A percentile compares a stretch with the other conserved stretches of the same genome.
Conservation (phyloP, 768 basidiomycete genomes). For the Trametes sanguinea region DNA sequence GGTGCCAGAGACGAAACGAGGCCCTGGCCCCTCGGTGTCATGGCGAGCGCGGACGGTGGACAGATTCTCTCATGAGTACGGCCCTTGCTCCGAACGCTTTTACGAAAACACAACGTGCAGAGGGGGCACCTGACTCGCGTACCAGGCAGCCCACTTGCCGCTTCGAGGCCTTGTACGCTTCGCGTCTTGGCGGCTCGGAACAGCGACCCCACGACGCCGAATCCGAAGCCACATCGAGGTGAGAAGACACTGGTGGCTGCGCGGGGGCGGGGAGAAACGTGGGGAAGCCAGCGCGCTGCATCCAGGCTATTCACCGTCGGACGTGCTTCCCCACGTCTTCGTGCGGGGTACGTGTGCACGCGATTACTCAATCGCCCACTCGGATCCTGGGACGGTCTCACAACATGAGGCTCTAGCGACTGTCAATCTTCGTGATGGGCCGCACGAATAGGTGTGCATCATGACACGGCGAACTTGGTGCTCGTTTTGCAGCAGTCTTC, state of each 20-base stretch:
- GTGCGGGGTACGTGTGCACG: slow-evolving; percentile 5
- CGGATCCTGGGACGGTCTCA: slow-evolving; percentile 4
- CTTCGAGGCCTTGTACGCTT: slow-evolving; percentile 4
- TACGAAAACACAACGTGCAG: slow-evolving; percentile 8
- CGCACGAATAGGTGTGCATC: neutral
- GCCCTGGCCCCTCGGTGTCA: neutral
- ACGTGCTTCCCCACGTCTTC: neutral
- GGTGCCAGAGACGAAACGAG: neutral
- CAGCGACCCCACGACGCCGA: neutral
- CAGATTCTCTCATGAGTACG: slow-evolving; percentile 11
- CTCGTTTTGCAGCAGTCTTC: neutral
- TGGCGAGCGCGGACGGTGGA: neutral
- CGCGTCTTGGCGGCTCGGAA: slow-evolving; percentile 3
- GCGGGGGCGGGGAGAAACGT: neutral
- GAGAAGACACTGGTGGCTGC: neutral
- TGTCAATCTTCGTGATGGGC: neutral
- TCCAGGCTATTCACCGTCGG: slow-evolving; percentile 12
- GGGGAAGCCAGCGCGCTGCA: slow-evolving; percentile 1
- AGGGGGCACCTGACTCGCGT: slow-evolving; percentile 10
- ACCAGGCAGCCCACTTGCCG: neutral
- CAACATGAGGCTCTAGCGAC: neutral
- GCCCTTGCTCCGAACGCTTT: slow-evolving; percentile 12
- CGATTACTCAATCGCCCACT: slow-evolving; percentile 5
- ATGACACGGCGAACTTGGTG: neutral
- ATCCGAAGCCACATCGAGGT: too few species aligned